Evolutionary conservation across 2,329 filamentous ascomycete genomes (phyloP).

Genomic region (Monilinia aucupariae): DNA sequence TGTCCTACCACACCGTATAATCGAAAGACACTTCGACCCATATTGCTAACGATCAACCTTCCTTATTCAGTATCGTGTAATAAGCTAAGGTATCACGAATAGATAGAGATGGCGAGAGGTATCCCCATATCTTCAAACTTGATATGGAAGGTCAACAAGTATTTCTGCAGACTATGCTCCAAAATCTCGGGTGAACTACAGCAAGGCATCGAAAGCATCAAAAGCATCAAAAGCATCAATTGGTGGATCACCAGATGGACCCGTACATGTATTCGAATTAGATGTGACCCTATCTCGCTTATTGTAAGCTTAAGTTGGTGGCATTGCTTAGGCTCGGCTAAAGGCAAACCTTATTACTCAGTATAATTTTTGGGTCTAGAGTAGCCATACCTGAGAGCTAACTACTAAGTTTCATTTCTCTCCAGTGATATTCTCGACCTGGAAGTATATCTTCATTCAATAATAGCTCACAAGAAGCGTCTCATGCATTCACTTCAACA

Average conservation of each 20-base stretch:
- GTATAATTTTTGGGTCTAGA: neutral
- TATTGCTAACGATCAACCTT: neutral
- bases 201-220: neutral
- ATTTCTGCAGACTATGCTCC: neutral
- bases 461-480: neutral
- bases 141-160: slow-evolving; percentile 1
- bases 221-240: neutral
- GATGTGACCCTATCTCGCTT: neutral
- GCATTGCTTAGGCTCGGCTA: neutral
- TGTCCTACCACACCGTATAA: slow-evolving; percentile 9
- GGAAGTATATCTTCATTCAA: neutral
- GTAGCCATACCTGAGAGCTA: neutral
- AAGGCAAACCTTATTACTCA: neutral
- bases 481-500: neutral
- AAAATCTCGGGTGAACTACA: neutral
- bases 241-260: neutral
- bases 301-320: too few relatives aligned
- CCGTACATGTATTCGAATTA: neutral
- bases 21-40: neutral
- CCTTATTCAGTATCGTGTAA: slow-evolving; percentile 5
- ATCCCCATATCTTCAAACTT: slow-evolving; percentile 1
- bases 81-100: slow-evolving; percentile 3
- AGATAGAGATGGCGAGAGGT: neutral
- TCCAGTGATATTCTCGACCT: neutral
- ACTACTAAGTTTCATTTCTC: neutral